phyloP scores from a whole-genome alignment of 2,329 filamentous ascomycete genomes.

The Talaromyces sp. region DNA sequence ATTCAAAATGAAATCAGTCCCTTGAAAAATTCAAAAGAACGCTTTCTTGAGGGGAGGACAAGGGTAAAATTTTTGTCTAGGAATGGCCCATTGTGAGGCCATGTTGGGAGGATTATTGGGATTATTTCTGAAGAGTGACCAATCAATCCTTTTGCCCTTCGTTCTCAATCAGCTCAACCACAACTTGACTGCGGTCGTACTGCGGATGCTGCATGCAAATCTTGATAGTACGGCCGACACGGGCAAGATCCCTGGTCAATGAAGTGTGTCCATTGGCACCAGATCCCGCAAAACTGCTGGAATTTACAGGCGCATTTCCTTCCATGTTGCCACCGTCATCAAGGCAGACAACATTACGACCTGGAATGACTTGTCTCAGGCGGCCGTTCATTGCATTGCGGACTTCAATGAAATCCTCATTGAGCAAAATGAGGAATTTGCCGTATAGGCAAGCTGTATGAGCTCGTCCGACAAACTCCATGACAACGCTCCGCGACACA shows the following conservation, averaged over 20 bases:
- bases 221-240: conserved; percentile 70
- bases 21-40: neutral
- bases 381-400: conserved; percentile 94
- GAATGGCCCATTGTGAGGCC: no score
- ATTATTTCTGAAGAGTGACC: neutral
- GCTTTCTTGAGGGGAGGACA: neutral
- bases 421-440: conserved; percentile 87
- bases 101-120: neutral
- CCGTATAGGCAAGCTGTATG: conserved; percentile 83
- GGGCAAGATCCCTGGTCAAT: conserved; percentile 26
- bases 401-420: conserved; percentile 94
- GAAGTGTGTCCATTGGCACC: conserved; percentile 17
- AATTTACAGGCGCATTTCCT: conserved; percentile 23
- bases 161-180: conserved; percentile 89
- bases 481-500: conserved; percentile 86
- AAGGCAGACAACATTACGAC: conserved; percentile 80
- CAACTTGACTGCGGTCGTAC: conserved; percentile 74
- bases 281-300: conserved; percentile 35
- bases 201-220: conserved; percentile 93
- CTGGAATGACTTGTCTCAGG: conserved; percentile 87
- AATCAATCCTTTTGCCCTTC: conserved; percentile 67
- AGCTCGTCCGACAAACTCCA: conserved; percentile 97
- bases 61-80: neutral
- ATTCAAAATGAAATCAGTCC: neutral
- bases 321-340: conserved; percentile 62